Percentiles rank a stretch among this genome's conserved stretches.
These are phyloP conservation scores for Podaxis rugospora DNA, from an alignment of 768 basidiomycete genomes.

Conservation along the genomic window DNA sequence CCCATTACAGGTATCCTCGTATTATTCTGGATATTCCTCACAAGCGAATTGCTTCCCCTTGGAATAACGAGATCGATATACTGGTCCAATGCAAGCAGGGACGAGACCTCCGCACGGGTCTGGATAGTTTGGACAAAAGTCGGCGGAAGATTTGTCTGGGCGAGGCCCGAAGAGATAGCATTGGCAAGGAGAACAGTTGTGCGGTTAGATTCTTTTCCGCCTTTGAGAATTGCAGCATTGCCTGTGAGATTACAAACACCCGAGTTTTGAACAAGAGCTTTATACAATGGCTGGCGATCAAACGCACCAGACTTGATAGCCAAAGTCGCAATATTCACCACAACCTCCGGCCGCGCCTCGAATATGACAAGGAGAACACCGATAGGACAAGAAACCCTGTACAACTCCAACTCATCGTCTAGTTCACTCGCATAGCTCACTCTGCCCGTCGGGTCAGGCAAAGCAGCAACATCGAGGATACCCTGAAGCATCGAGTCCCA, in stretches of 20 bases:
- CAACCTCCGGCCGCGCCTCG: slow-evolving; percentile 95
- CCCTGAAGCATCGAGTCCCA: slow-evolving; percentile 95
- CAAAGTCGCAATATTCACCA: slow-evolving; percentile 93
- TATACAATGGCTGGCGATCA: background rate
- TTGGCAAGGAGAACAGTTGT: slow-evolving; percentile 75
- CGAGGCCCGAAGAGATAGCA: slow-evolving; percentile 75
- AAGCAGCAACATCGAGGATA: slow-evolving; percentile 75
- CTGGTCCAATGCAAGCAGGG: slow-evolving; percentile 78
- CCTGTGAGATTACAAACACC: slow-evolving; percentile 40
- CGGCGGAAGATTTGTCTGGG: slow-evolving; percentile 65
- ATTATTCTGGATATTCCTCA: slow-evolving; percentile 80
- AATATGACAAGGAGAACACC: slow-evolving; percentile 96
- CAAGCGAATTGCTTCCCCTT: slow-evolving; percentile 88
- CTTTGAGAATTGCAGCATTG: slow-evolving; percentile 95
- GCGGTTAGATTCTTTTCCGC: slow-evolving; percentile 89
- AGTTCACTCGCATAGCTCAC: slow-evolving; percentile 89
- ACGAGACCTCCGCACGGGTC: slow-evolving; percentile 86
- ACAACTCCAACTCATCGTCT: slow-evolving; percentile 83
- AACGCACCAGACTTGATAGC: slow-evolving; percentile 91
- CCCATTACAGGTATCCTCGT: slow-evolving; percentile 98
- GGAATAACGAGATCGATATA: slow-evolving; percentile 98
- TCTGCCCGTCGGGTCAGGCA: slow-evolving; percentile 83
- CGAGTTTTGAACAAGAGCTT: background rate
- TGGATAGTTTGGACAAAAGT: slow-evolving; percentile 91
- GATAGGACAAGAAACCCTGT: slow-evolving; percentile 93